Evolutionary conservation across 2,329 filamentous ascomycete species (phyloP).

Genomic region (Ascocoryne sarcoides): DNA sequence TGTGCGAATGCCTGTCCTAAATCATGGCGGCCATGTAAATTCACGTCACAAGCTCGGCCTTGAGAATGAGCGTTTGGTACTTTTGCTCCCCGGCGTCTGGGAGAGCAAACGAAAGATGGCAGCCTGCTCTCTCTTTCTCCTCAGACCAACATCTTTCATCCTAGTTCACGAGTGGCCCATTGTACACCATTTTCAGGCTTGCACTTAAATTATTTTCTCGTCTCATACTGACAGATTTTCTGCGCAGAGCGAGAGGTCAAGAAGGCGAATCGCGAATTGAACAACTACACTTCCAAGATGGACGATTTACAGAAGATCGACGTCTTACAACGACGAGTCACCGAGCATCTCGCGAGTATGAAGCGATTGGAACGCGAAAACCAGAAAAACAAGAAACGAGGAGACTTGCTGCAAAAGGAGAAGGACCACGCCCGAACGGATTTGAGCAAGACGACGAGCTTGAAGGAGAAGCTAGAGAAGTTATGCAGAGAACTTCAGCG

Average conservation of each 20-base stretch:
- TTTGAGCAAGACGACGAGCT: slow-evolving; percentile 76
- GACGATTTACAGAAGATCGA: slow-evolving; percentile 88
- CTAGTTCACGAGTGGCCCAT: no score
- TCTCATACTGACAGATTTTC: no score
- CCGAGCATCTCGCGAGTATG: slow-evolving; percentile 87
- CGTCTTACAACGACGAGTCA: slow-evolving; percentile 80
- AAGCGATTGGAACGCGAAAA: slow-evolving; percentile 92
- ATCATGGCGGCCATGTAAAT: not conserved
- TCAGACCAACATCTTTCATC: no score
- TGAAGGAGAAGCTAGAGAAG: slow-evolving; percentile 97
- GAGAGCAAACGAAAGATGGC: no score
- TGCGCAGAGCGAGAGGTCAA: slow-evolving; percentile 92
- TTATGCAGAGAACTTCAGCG: slow-evolving; percentile 88
- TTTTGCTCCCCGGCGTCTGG: no score
- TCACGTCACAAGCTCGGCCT: not conserved
- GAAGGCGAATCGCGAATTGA: slow-evolving; percentile 84
- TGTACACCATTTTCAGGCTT: no score
- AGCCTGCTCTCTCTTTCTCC: no score
- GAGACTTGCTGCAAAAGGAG: slow-evolving; percentile 91
- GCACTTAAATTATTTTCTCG: no score
- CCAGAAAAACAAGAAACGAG: slow-evolving; percentile 89
- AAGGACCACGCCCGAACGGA: slow-evolving; percentile 85
- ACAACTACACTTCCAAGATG: slow-evolving; percentile 83
- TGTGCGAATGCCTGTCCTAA: not conserved
- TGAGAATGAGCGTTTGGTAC: not conserved